Evolutionary conservation across 441 rosid species (phyloP).

Genomic region (Codiaeum variegatum): DNA sequence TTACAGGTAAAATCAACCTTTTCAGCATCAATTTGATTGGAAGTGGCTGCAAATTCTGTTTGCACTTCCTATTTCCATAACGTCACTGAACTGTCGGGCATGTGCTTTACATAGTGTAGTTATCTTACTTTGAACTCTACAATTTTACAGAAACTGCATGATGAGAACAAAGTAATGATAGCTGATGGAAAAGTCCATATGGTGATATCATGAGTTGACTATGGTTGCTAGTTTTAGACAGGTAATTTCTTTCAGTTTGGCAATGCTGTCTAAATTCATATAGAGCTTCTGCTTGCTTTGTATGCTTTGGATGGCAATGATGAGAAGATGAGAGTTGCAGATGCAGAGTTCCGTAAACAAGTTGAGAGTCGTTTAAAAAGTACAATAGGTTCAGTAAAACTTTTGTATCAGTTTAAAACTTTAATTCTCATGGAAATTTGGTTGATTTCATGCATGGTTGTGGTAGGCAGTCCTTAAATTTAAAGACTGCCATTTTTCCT

Average conservation of each 20-base stretch:
- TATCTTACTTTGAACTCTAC: conserved; percentile 6
- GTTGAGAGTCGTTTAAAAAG: not conserved
- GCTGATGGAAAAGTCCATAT: conserved; percentile 69
- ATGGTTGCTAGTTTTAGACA: conserved; percentile 8
- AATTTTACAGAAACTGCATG: conserved; percentile 74
- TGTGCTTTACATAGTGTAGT: not conserved
- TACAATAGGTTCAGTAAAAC: not conserved
- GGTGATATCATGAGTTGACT: conserved; percentile 41
- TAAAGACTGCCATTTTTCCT: not conserved
- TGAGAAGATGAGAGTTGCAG: not conserved
- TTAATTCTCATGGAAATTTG: not conserved
- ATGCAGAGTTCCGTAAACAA: not conserved
- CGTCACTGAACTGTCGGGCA: no score
- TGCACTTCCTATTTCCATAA: not conserved
- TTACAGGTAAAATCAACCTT: conserved; percentile 52
- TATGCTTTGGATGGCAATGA: not conserved
- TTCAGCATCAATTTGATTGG: not conserved
- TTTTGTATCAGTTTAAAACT: not conserved
- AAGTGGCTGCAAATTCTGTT: not conserved
- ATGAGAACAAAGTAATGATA: conserved; percentile 88
- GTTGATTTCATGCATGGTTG: not conserved
- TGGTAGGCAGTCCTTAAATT: not conserved
- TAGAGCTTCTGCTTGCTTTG: not conserved
- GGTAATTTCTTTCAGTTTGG: not conserved
- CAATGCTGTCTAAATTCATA: not conserved